Percentiles rank a stretch among this genome's conserved stretches.
Conservation (phyloP, 1,139 yeast species). For the Candida sojae region DNA sequence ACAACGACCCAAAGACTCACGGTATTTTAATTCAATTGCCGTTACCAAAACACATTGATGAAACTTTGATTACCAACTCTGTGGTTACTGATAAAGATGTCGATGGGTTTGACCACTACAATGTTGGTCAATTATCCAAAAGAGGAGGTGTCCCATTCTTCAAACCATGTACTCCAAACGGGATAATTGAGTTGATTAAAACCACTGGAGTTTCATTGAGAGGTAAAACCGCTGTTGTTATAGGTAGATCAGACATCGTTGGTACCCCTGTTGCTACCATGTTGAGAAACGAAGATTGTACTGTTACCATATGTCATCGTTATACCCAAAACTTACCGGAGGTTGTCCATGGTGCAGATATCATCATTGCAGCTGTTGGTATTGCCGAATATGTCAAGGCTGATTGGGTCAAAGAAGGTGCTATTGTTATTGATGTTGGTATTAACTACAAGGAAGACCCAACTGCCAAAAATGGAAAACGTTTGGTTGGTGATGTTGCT, state of each 20-base stretch:
- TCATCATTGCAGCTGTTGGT: constrained; percentile 92
- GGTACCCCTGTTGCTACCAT: constrained; percentile 91
- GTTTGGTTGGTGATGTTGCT: constrained; percentile 94
- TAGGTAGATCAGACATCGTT: constrained; percentile 95
- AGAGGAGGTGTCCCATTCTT: constrained; percentile 84
- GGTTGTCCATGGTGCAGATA: constrained; percentile 76
- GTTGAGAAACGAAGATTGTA: constrained; percentile 76
- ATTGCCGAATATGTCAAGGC: constrained; percentile 80
- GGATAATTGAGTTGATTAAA: constrained; percentile 76
- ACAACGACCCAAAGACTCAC: constrained; percentile 69
- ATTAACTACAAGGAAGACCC: constrained; percentile 84
- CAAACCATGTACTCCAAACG: constrained; percentile 96
- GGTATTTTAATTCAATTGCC: constrained; percentile 94
- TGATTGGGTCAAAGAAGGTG: constrained; percentile 83
- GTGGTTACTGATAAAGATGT: constrained; percentile 85
- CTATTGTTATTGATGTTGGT: constrained; percentile 94
- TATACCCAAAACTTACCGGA: constrained; percentile 50
- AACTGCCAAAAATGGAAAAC: constrained; percentile 76
- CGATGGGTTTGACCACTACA: constrained; percentile 91
- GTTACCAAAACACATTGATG: constrained; percentile 79
- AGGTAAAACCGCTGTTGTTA: constrained; percentile 89
- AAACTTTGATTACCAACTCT: constrained; percentile 72
- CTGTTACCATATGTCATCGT: constrained; percentile 85
- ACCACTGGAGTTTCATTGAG: constrained; percentile 60
- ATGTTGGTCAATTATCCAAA: constrained; percentile 90